Conservation (phyloP, 2,329 filamentous ascomycete genomes). For the Emmonsiellopsis sp. region DNA sequence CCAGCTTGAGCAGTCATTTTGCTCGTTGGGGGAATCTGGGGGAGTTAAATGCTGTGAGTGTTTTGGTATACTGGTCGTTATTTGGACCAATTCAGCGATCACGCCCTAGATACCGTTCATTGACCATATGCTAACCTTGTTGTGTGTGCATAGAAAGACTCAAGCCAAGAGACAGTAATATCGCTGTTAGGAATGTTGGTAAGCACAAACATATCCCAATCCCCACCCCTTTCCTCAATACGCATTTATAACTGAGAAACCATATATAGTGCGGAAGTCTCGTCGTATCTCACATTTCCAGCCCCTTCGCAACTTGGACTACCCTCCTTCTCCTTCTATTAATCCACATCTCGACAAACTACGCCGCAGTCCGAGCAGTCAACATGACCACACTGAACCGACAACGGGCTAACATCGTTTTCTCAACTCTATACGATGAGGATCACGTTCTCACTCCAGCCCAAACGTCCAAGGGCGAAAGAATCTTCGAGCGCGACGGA, state of each 20-base stretch:
- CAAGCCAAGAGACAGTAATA: slow-evolving; percentile 89
- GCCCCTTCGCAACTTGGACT: slow-evolving; percentile 61
- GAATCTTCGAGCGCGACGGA: slow-evolving; percentile 53
- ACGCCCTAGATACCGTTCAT: no score
- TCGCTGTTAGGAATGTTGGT: slow-evolving; percentile 77
- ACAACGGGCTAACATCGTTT: slow-evolving; percentile 73
- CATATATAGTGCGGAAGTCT: slow-evolving; percentile 56
- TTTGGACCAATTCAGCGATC: neutral
- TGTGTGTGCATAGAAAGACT: slow-evolving; percentile 55
- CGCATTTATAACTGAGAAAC: neutral
- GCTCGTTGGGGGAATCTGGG: slow-evolving; percentile 77
- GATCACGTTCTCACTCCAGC: slow-evolving; percentile 45
- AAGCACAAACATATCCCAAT: slow-evolving; percentile 15
- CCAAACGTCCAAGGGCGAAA: slow-evolving; percentile 52
- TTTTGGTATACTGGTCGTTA: neutral
- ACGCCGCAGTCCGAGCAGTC: slow-evolving; percentile 73
- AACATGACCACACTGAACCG: slow-evolving; percentile 76
- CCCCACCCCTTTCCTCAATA: neutral
- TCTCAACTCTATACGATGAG: slow-evolving; percentile 46
- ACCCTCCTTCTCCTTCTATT: slow-evolving; percentile 62
- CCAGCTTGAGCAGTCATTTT: slow-evolving; percentile 85
- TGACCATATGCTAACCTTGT: slow-evolving; percentile 8
- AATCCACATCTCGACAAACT: slow-evolving; percentile 75
- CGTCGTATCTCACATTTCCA: slow-evolving; percentile 66
- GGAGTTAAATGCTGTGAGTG: slow-evolving; percentile 71